Conservation (phyloP, 257 asterid species). For the Solanum peruvianum region DNA sequence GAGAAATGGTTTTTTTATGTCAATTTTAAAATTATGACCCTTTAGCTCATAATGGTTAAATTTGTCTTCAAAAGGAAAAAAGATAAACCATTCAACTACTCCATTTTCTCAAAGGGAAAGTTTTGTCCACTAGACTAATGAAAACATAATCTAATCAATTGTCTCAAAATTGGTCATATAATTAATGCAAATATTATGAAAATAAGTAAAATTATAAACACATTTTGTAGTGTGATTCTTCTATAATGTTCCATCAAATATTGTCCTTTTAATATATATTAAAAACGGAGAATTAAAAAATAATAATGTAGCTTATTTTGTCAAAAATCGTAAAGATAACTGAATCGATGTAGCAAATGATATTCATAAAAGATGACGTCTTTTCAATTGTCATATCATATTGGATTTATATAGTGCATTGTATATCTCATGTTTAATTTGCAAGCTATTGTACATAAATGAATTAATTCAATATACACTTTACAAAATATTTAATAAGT, state of each 20-base stretch:
- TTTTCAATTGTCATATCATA: neutral
- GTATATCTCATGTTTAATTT: neutral
- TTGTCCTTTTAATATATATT: neutral
- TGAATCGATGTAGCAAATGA: neutral
- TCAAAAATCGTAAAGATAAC: rapidly evolving
- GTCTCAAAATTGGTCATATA: neutral
- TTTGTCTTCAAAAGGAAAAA: neutral
- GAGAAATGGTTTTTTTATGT: neutral
- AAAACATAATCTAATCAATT: too few species aligned
- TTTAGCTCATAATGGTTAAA: neutral
- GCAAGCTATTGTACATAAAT: neutral
- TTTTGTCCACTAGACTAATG: neutral
- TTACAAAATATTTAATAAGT: too few species aligned
- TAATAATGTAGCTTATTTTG: neutral
- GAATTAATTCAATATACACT: neutral
- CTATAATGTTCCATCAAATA: neutral
- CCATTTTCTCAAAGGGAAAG: neutral
- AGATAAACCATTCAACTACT: neutral
- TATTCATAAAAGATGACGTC: neutral
- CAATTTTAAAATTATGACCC: neutral
- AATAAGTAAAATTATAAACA: neutral
- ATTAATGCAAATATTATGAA: neutral
- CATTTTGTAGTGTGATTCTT: neutral
- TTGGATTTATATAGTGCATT: neutral
- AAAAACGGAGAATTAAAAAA: too few species aligned